Evolutionary conservation across 805 yeast genomes (phyloP).

Genomic region (Sugiyamaella floridensis): DNA sequence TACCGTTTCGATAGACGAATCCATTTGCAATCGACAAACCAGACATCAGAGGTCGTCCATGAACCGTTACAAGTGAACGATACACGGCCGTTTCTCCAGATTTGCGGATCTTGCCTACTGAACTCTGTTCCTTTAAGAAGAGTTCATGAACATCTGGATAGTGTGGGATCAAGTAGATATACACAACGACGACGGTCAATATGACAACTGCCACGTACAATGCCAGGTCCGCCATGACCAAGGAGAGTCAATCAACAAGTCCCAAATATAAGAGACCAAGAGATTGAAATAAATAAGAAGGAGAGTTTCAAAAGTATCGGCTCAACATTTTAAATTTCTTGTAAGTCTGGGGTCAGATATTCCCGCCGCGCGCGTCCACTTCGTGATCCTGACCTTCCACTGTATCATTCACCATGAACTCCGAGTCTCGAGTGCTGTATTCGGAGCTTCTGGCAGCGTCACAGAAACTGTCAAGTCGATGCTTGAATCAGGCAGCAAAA

Average conservation of each 20-base stretch:
- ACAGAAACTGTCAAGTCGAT: conserved; percentile 44
- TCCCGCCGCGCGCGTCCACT: background rate
- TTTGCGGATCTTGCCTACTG: conserved; percentile 56
- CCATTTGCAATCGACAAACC: conserved; percentile 52
- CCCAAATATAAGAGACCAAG: too few relatives aligned
- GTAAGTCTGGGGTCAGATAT: too few relatives aligned
- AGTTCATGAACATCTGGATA: conserved; percentile 33
- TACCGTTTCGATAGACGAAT: conserved; percentile 67
- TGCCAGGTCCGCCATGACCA: background rate
- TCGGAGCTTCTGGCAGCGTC: conserved; percentile 31
- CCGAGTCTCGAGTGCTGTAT: background rate
- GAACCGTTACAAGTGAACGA: conserved; percentile 68
- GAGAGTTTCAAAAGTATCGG: too few relatives aligned
- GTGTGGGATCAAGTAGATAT: conserved; percentile 18
- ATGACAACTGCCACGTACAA: background rate
- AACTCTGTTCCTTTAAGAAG: conserved; percentile 47
- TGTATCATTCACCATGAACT: background rate
- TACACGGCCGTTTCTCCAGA: conserved; percentile 67
- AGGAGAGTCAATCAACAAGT: too few relatives aligned
- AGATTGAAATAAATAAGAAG: too few relatives aligned
- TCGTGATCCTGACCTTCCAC: background rate
- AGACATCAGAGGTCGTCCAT: conserved; percentile 58
- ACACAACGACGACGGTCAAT: background rate
- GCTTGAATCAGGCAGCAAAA: conserved; percentile 64
- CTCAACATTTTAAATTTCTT: too few relatives aligned